Evolutionary conservation across 257 asterid genomes (phyloP).

Genomic region (Gentiana macrophylla): DNA sequence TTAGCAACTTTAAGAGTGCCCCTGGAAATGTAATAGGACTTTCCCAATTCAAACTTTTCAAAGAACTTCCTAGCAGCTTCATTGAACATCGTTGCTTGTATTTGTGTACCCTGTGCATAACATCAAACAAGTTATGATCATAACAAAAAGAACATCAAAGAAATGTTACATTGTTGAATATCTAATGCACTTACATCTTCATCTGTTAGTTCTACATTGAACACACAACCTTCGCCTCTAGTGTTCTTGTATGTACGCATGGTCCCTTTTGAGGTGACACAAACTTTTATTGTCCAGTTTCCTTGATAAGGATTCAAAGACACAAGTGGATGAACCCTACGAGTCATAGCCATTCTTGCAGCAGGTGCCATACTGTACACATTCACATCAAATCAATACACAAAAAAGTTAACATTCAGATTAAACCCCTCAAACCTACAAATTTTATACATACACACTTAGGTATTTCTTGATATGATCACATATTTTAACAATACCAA

Average conservation of each 20-base stretch:
- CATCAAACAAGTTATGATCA: neutral
- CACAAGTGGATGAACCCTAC: conserved; percentile 78
- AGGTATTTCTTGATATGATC: too few species aligned
- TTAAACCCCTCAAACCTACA: neutral
- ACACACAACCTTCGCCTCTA: conserved; percentile 93
- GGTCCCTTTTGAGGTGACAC: conserved; percentile 73
- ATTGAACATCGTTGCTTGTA: conserved; percentile 97
- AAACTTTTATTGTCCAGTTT: conserved; percentile 80
- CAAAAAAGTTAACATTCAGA: neutral
- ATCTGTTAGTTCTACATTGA: conserved; percentile 92
- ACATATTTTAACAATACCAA: too few species aligned
- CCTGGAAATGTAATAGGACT: conserved; percentile 85
- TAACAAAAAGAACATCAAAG: neutral
- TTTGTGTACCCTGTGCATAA: conserved; percentile 86
- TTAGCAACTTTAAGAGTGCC: conserved; percentile 76
- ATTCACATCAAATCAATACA: neutral
- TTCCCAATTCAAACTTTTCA: conserved; percentile 84
- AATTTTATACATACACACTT: too few species aligned
- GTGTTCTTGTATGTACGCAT: conserved; percentile 71
- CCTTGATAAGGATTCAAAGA: conserved; percentile 93
- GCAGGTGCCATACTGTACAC: conserved; percentile 61
- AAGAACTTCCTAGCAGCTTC: conserved; percentile 82
- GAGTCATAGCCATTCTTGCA: conserved; percentile 78
- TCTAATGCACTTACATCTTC: conserved; percentile 57
- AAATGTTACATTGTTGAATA: neutral